phyloP scores from a whole-genome alignment of 306 rosid genomes.

The Pyrus bretschneideri region DNA sequence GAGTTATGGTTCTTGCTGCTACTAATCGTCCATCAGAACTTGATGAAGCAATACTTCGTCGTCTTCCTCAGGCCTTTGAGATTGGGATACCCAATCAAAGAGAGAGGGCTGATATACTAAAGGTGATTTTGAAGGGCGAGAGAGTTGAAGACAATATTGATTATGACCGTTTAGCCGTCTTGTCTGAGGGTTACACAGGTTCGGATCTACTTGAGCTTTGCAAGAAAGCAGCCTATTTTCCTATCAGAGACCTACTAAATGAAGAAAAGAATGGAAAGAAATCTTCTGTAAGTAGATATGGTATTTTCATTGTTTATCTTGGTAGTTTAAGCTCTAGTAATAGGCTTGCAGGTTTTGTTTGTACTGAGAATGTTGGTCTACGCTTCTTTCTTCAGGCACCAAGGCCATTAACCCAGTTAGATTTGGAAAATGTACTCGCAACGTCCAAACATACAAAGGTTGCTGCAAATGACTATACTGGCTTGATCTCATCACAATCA shows the following conservation, averaged over 20 bases:
- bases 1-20: slow-evolving; percentile 95
- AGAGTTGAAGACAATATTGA: slow-evolving; percentile 52
- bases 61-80: slow-evolving; percentile 97
- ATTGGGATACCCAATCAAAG: slow-evolving; percentile 66
- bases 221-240: slow-evolving; percentile 94
- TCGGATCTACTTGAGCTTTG: slow-evolving; percentile 94
- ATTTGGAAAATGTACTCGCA: slow-evolving; percentile 61
- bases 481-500: slow-evolving; percentile 33
- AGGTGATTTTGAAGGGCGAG: slow-evolving; percentile 78
- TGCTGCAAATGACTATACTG: slow-evolving; percentile 75
- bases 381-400: slow-evolving; percentile 46
- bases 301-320: not conserved
- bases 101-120: slow-evolving; percentile 84
- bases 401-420: slow-evolving; percentile 55
- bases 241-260: slow-evolving; percentile 74
- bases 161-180: slow-evolving; percentile 44
- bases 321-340: not conserved
- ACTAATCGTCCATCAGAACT: slow-evolving; percentile 98
- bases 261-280: slow-evolving; percentile 66
- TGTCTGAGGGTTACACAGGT: slow-evolving; percentile 85
- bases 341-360: slow-evolving; percentile 6
- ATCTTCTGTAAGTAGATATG: slow-evolving; percentile 52
- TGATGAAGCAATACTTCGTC: slow-evolving; percentile 98
- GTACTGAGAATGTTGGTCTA: not conserved
- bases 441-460: slow-evolving; percentile 68